These are phyloP conservation scores for Xylaria sp. DNA, from an alignment of 2,329 filamentous ascomycete genomes.

Conservation along the genomic window DNA sequence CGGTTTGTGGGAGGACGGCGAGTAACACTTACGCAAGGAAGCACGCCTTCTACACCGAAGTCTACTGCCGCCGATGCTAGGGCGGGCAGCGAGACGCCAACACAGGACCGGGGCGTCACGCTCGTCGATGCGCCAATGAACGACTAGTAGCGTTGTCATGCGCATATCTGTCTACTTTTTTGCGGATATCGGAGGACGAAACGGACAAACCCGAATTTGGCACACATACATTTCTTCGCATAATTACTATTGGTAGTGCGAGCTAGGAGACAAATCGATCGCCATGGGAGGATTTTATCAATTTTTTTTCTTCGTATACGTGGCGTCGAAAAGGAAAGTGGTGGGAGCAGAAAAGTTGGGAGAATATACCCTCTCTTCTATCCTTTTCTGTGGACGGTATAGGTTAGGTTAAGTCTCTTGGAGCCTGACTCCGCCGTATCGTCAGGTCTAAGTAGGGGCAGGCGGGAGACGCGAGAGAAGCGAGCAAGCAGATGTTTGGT, in stretches of 20 bases:
- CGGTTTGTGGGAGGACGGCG: constrained; percentile 60
- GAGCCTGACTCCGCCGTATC: too few species aligned
- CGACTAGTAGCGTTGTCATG: constrained; percentile 44
- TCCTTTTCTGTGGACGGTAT: background rate
- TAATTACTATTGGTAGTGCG: constrained; percentile 18
- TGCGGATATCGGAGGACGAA: background rate
- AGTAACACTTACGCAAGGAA: constrained; percentile 47
- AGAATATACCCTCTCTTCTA: background rate
- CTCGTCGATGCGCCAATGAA: constrained; percentile 60
- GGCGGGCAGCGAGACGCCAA: constrained; percentile 33
- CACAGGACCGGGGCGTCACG: constrained; percentile 51
- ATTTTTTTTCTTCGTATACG: constrained; percentile 3
- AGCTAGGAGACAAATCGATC: background rate
- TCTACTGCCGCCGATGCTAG: constrained; percentile 31
- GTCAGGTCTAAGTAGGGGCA: background rate
- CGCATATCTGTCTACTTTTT: constrained; percentile 6
- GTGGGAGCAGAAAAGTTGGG: background rate
- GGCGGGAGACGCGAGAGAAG: background rate
- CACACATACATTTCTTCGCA: background rate
- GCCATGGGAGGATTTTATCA: constrained; percentile 6
- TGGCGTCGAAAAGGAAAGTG: constrained; percentile 18
- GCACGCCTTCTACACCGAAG: constrained; percentile 40
- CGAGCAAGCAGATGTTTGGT: constrained; percentile 15
- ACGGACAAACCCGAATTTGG: background rate
- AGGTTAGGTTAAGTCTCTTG: constrained; percentile 5